Conservation (phyloP, 306 rosid species). For the Glycine tomentella region DNA sequence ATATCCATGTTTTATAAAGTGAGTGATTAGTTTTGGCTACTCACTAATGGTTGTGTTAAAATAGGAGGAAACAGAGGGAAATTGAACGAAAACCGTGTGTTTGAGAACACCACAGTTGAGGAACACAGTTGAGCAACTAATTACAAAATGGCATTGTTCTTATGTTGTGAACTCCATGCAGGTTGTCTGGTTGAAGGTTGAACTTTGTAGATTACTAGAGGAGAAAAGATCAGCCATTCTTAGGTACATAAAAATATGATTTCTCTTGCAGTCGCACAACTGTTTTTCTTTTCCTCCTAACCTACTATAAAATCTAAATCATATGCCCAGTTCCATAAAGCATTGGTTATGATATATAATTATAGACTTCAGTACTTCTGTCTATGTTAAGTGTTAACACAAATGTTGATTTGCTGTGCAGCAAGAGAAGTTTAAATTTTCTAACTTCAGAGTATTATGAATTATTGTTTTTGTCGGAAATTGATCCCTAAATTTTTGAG, state of each 20-base stretch:
- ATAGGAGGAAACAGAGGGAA: too few relatives aligned
- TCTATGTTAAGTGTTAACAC: slow-evolving; percentile 3
- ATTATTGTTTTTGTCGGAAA: background rate
- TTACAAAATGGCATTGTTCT: slow-evolving; percentile 33
- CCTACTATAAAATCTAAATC: slow-evolving; percentile 9
- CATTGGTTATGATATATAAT: slow-evolving; percentile 14
- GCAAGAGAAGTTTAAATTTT: slow-evolving; percentile 25
- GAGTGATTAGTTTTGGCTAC: slow-evolving; percentile 7
- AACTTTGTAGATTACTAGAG: slow-evolving; percentile 84
- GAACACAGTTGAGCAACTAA: slow-evolving; percentile 18
- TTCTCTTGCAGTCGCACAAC: background rate
- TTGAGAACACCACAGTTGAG: background rate
- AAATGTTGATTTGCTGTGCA: slow-evolving; percentile 15
- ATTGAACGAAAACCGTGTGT: too few relatives aligned
- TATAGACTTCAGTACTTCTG: slow-evolving; percentile 11
- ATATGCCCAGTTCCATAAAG: slow-evolving; percentile 15
- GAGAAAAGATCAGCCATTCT: slow-evolving; percentile 92
- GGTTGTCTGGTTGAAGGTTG: slow-evolving; percentile 92
- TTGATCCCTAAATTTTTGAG: background rate
- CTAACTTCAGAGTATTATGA: background rate
- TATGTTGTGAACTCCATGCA: slow-evolving; percentile 56
- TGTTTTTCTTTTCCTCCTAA: background rate
- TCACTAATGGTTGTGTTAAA: background rate
- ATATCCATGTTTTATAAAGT: background rate
- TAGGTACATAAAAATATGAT: slow-evolving; percentile 59